phyloP scores from a whole-genome alignment of 306 rosid species.

The Cicer judaicum region DNA sequence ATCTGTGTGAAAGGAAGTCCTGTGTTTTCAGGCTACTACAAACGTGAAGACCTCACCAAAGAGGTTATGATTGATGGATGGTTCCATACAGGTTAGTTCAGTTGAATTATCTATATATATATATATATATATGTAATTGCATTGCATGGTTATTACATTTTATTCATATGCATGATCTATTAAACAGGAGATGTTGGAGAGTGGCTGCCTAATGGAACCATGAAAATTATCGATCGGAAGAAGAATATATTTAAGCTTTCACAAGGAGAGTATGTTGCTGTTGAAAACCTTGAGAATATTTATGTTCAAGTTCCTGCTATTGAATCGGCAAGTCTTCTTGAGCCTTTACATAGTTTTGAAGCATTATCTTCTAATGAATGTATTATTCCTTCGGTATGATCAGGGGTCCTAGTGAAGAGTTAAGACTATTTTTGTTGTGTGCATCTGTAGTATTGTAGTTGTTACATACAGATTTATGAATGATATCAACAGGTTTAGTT shows the following conservation, averaged over 20 bases:
- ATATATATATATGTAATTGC: not conserved
- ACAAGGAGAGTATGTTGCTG: conserved; percentile 98
- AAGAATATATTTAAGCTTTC: conserved; percentile 98
- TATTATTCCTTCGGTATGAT: not conserved
- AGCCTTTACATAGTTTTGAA: conserved; percentile 15
- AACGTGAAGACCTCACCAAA: conserved; percentile 86
- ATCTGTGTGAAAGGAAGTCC: conserved; percentile 74
- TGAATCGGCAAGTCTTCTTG: conserved; percentile 63
- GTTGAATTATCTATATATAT: conserved; percentile 6
- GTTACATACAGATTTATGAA: not conserved
- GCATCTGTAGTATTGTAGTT: conserved; percentile 9
- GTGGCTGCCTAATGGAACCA: conserved; percentile 89
- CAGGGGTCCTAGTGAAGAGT: not conserved
- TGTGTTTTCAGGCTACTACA: conserved; percentile 80
- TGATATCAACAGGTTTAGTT: conserved; percentile 23
- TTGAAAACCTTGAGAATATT: conserved; percentile 85
- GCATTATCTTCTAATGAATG: not conserved
- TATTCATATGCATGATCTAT: conserved; percentile 39
- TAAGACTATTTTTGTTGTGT: conserved; percentile 7
- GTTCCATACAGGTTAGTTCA: conserved; percentile 85
- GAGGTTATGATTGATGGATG: conserved; percentile 84
- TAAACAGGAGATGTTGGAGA: conserved; percentile 89
- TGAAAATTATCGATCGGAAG: conserved; percentile 89
- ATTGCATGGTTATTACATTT: not conserved
- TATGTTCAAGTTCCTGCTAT: conserved; percentile 62